These are phyloP conservation scores for Alternaria atra DNA, from an alignment of 2,329 filamentous ascomycete species.

Conservation along the genomic window DNA sequence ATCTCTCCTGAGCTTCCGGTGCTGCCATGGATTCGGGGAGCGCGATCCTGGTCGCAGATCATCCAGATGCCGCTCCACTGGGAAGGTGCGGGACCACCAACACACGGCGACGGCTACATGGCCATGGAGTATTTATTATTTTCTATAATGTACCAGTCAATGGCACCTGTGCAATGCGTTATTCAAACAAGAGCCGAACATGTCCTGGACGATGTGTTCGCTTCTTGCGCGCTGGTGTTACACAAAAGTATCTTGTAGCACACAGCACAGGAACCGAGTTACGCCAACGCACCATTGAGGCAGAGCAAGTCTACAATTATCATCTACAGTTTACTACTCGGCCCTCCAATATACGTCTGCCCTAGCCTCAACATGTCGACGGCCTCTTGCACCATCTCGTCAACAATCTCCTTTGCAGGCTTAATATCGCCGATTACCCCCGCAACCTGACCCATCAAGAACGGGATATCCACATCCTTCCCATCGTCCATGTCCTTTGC, in stretches of 20 bases:
- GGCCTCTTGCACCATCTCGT: constrained; percentile 76
- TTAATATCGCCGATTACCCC: constrained; percentile 79
- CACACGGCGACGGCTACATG: background rate
- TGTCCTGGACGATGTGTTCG: background rate
- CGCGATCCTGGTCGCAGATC: constrained; percentile 34
- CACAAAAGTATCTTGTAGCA: constrained; percentile 2
- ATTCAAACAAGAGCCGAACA: background rate
- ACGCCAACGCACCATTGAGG: background rate
- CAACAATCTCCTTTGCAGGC: constrained; percentile 84
- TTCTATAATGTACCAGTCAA: background rate
- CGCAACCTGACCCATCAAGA: constrained; percentile 93
- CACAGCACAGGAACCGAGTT: constrained; percentile 3
- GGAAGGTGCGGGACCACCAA: constrained; percentile 1
- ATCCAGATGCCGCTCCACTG: constrained; percentile 21
- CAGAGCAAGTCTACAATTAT: background rate
- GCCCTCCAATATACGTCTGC: constrained; percentile 45
- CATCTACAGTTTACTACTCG: constrained; percentile 46
- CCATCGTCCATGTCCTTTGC: constrained; percentile 84
- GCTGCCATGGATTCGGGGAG: constrained; percentile 21
- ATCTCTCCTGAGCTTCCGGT: constrained; percentile 26
- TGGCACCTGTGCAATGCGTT: background rate
- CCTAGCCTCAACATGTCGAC: constrained; percentile 51
- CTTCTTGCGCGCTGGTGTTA: constrained; percentile 5
- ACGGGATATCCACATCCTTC: constrained; percentile 83
- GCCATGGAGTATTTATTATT: background rate